Base-by-base conservation (phyloP, 129 eudicot genomes). In the Arctium lappa region DNA sequence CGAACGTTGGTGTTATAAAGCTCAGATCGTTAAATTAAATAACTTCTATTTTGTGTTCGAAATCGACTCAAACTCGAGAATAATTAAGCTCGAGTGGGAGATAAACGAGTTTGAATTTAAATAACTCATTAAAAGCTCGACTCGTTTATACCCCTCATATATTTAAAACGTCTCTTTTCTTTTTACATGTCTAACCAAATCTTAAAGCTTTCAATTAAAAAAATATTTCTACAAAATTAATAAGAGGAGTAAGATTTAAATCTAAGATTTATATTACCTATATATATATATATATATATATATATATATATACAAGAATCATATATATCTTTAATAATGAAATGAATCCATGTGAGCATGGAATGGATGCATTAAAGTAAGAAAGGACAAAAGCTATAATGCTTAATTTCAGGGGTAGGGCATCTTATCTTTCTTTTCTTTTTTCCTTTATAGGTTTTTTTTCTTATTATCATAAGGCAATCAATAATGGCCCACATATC, bases 361-460 rank as follows among this genome's bases (percentile, higher is more conserved):
- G 29, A 75, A 29, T 46, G 68, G 29, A 75, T 46, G 38, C 66
- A 44, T 44, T 44, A 39, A 76, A 76, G 29, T 10, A 9, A 32
- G 68, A 76, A 76, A 32, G 69, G 44, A 76, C 79, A 76, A 50
- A 48, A 50, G 79, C 69, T 48, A 75, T 1, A 27, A 66, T 13
- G 79, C 79, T 29, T 13, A 76, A 50, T 30, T 76, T 76, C 66
- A 32, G 79, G 30, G 42, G 44, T 30, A 32, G 69, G 69, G 69
- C 44, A 48, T 48, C 76, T 72, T 72, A 36, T 72, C 76, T 37
- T 16, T 36, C 76, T 37, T 16, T 36, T 71, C 0, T 65, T 31
- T 11, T 30, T 40, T 13, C 34, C 68, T 8, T 48, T 75, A 16
- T 75, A 6, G 16, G 60, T 75, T 16, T 30, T 27, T 74, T 48